These are phyloP conservation scores for Fusarium ambrosium DNA, from an alignment of 2,329 filamentous ascomycete genomes.

Conservation along the genomic window DNA sequence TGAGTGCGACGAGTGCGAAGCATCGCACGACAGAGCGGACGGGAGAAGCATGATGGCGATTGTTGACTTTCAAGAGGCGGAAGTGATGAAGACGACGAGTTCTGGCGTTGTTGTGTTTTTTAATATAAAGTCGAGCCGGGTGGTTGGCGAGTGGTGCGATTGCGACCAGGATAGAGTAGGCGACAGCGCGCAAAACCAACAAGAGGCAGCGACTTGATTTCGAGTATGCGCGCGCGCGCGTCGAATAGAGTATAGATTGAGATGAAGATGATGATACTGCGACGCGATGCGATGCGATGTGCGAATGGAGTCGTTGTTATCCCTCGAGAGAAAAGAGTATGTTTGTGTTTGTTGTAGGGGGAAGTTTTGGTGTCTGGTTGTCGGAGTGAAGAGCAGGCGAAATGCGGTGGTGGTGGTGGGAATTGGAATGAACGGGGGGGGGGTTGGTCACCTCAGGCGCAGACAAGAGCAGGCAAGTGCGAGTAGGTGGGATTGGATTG, in stretches of 20 bases:
- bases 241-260: not conserved
- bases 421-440: conserved; percentile 45
- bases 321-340: conserved; percentile 21
- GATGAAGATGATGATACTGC: not conserved
- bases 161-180: conserved; percentile 36
- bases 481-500: conserved; percentile 25
- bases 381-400: conserved; percentile 41
- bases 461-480: conserved; percentile 4
- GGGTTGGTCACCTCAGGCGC: conserved; percentile 38
- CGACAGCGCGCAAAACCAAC: conserved; percentile 35
- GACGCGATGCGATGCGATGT: conserved; percentile 6
- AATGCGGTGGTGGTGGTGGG: conserved; percentile 42
- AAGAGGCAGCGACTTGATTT: not conserved
- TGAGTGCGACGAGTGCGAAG: conserved; percentile 55
- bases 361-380: conserved; percentile 35
- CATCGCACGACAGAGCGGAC: conserved; percentile 70
- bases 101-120: conserved; percentile 29
- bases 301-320: conserved; percentile 13
- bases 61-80: conserved; percentile 1
- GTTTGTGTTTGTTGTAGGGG: conserved; percentile 43
- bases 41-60: conserved; percentile 67
- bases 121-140: conserved; percentile 11
- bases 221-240: conserved; percentile 16
- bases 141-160: conserved; percentile 44
- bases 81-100: conserved; percentile 5